These are phyloP conservation scores for Phytophthora fragariaefolia DNA, from an alignment of 352 stramenopile genomes.

Conservation along the genomic window DNA sequence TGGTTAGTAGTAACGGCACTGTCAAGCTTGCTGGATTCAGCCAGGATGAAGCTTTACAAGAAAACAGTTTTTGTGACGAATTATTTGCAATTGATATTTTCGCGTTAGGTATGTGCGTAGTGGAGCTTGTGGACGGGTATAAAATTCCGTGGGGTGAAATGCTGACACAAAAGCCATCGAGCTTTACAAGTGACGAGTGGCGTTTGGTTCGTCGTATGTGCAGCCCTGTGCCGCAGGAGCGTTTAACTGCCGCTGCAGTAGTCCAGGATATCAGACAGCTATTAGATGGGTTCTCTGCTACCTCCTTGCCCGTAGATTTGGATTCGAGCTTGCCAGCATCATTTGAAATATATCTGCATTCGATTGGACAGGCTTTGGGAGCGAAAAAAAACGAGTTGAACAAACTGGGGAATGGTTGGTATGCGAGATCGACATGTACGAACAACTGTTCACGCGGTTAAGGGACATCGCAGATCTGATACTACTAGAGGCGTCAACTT, in stretches of 20 bases:
- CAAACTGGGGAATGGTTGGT: not conserved
- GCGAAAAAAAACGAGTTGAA: not conserved
- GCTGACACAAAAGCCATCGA: not conserved
- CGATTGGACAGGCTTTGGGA: not conserved
- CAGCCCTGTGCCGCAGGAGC: not conserved
- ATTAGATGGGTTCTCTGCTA: not conserved
- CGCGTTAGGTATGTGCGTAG: slow-evolving; percentile 19
- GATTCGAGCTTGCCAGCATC: not conserved
- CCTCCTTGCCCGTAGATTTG: not conserved
- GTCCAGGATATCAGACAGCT: slow-evolving; percentile 22
- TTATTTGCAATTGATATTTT: slow-evolving; percentile 12
- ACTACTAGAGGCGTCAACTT: not conserved
- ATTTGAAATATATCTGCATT: slow-evolving; percentile 2
- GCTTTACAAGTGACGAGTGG: slow-evolving; percentile 27
- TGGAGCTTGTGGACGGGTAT: slow-evolving; percentile 20
- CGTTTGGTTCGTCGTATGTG: slow-evolving; percentile 26
- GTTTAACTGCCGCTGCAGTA: slow-evolving; percentile 12
- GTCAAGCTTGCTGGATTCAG: slow-evolving; percentile 19
- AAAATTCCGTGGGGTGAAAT: slow-evolving; percentile 1
- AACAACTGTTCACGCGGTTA: slow-evolving; percentile 6
- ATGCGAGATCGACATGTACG: slow-evolving; percentile 6
- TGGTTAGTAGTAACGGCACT: slow-evolving; percentile 29
- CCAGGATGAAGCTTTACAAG: not conserved
- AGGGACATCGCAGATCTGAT: slow-evolving; percentile 10
- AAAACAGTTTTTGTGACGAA: slow-evolving; percentile 1